Base-by-base conservation (phyloP, 1,284 basidiomycete genomes). In the Irpex sp. region DNA sequence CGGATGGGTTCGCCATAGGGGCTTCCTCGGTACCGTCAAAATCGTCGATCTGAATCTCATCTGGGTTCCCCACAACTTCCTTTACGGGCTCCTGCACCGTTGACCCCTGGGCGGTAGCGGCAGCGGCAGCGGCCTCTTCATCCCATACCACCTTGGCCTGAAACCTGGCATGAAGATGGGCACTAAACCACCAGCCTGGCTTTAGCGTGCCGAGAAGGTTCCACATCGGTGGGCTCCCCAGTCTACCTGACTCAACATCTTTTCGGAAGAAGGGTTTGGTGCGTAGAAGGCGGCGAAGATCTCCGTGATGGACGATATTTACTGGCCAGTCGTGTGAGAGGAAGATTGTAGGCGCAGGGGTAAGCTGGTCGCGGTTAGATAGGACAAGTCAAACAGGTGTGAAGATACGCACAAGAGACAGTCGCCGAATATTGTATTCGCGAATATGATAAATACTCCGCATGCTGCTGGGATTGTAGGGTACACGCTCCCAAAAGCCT, bases 241-340 rank as follows among this genome's bases (percentile, higher is more conserved):
- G 84, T 2, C 81, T 82, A 26, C 92, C 89, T 6, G 80, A 80
- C 36, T 84, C 75, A 65, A 92, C 84, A 76, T 99, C 96, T 31
- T 84, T 78, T 31, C 82, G 80, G 74, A 98, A 93, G 78, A 92
- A 95, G 0, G 89, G 86, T 75, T 98, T 99, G 57, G 84, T 84
- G 7, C 85, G 81, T 19, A 98, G 77, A 1, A 99, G 82, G 15
- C 70, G 79, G 3, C 74, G 70, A 1, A 87, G 77, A 72, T 98
- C 84, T 6, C 97, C 96, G 68, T 94, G 82, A 19, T 88, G 86
- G 64, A 92, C 93, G 66, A 99, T 96, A 0, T 84, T 84, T 57
- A 88, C 85, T 0, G 97, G 97, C 97, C 97, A 99, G 77, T 99
- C 97, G 74, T 99, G 97, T 1, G 95, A 97, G 19, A 99, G 79